Percentiles rank a stretch among this genome's conserved stretches.
phyloP scores from a whole-genome alignment of 2,329 filamentous ascomycete species.

The Ustilaginoidea virens region DNA sequence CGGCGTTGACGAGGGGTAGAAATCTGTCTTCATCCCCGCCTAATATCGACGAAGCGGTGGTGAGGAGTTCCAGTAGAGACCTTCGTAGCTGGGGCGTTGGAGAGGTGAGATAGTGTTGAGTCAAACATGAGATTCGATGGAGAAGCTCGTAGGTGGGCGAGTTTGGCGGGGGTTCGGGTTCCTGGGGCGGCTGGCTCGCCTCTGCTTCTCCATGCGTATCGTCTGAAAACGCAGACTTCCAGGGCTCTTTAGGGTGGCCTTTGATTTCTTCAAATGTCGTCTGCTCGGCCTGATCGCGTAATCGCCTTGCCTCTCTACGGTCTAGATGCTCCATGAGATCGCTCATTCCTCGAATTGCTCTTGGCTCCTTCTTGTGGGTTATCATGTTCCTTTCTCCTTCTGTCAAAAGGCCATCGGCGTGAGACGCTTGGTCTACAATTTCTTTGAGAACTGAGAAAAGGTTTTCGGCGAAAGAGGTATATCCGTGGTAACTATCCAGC shows the following conservation, averaged over 20 bases:
- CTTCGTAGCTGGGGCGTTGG: conserved; percentile 64
- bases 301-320: conserved; percentile 28
- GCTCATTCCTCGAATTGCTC: conserved; percentile 20
- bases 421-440: conserved; percentile 68
- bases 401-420: conserved; percentile 34
- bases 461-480: conserved; percentile 69
- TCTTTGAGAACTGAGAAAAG: conserved; percentile 72
- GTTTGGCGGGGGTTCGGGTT: conserved; percentile 43
- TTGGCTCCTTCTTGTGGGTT: conserved; percentile 26
- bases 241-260: conserved; percentile 19
- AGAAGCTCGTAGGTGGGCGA: conserved; percentile 72
- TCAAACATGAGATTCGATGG: conserved; percentile 64
- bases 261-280: conserved; percentile 6
- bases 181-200: conserved; percentile 16
- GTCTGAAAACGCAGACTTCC: conserved; percentile 19
- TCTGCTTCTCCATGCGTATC: conserved; percentile 20
- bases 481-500: conserved; percentile 90
- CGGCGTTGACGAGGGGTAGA: conserved; percentile 72
- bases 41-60: conserved; percentile 56
- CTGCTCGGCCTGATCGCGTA: conserved; percentile 20
- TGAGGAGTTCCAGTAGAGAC: conserved; percentile 62
- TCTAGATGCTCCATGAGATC: conserved; percentile 44
- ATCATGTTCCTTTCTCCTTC: conserved; percentile 18
- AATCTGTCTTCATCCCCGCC: conserved; percentile 68
- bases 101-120: conserved; percentile 82